Conservation (phyloP, 2,329 filamentous ascomycete genomes). For the Tympanopsis confertula region DNA sequence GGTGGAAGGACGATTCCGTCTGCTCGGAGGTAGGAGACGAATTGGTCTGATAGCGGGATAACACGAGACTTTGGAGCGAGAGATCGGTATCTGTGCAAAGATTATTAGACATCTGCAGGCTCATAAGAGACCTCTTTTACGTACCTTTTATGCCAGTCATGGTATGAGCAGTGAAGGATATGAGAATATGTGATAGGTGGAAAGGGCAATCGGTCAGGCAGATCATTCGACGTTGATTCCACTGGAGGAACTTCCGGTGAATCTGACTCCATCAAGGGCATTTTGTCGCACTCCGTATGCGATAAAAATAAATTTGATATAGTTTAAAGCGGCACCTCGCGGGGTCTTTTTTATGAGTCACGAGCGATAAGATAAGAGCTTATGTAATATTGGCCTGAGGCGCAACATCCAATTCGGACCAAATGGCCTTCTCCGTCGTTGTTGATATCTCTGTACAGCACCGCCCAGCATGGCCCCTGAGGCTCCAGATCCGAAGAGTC, state of each 20-base stretch:
- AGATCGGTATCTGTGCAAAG: slow-evolving; percentile 35
- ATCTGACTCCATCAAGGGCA: no score
- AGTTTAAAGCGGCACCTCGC: no score
- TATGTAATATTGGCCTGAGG: no score
- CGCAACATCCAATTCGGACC: no score
- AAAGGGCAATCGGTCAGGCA: slow-evolving; percentile 25
- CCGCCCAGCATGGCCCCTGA: slow-evolving; percentile 39
- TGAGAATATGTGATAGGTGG: slow-evolving; percentile 50
- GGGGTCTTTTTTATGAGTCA: no score
- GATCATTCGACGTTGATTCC: no score
- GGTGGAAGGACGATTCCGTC: slow-evolving; percentile 52
- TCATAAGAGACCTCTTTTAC: background rate
- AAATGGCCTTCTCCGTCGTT: no score
- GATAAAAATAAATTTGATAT: no score
- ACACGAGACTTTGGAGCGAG: slow-evolving; percentile 53
- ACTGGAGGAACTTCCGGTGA: no score
- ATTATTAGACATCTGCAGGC: background rate
- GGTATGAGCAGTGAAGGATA: slow-evolving; percentile 56
- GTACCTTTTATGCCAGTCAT: slow-evolving; percentile 47
- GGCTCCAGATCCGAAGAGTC: slow-evolving; percentile 39
- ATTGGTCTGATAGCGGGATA: slow-evolving; percentile 41
- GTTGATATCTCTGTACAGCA: no score
- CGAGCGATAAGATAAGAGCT: no score
- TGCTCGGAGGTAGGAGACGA: slow-evolving; percentile 50
- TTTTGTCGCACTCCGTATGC: no score